phyloP scores from a whole-genome alignment of 2,329 filamentous ascomycete genomes.

The Exophiala sp. region DNA sequence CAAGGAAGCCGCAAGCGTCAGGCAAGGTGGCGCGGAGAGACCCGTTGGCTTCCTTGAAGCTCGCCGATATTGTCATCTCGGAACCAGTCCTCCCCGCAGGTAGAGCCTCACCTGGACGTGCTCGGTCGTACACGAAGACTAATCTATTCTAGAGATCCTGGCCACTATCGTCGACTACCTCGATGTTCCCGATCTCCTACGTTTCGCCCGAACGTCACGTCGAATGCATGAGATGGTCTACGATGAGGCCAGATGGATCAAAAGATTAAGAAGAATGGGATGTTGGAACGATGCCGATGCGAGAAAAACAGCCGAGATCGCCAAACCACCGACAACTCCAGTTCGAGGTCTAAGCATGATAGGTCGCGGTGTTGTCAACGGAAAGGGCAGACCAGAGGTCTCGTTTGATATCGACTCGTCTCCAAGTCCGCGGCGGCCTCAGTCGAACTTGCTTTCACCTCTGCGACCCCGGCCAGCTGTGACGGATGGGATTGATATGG shows the following conservation, averaged over 20 bases:
- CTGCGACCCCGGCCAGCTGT: constrained; percentile 33
- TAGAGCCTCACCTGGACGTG: constrained; percentile 36
- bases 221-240: constrained; percentile 97
- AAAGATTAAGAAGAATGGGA: constrained; percentile 75
- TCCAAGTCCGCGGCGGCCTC: constrained; percentile 9
- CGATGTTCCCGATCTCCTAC: constrained; percentile 74
- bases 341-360: constrained; percentile 19
- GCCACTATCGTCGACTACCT: constrained; percentile 84
- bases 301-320: constrained; percentile 44
- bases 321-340: constrained; percentile 12
- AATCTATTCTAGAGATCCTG: constrained; percentile 63
- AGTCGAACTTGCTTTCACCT: constrained; percentile 16
- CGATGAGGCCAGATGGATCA: constrained; percentile 92
- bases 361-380: constrained; percentile 25
- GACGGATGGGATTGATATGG: constrained; percentile 73
- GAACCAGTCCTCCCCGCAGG: constrained; percentile 78
- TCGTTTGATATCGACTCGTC: constrained; percentile 22
- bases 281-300: constrained; percentile 90
- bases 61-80: constrained; percentile 70
- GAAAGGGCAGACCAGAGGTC: constrained; percentile 27
- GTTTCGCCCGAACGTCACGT: constrained; percentile 75
- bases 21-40: constrained; percentile 37
- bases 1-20: constrained; percentile 41
- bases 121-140: constrained; percentile 20
- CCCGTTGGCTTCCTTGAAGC: constrained; percentile 70